Evolutionary conservation across 495 filamentous ascomycete genomes (phyloP), one percentile per base, ranked within the genome.

Genomic region (Bathelium albidoporum): DNA sequence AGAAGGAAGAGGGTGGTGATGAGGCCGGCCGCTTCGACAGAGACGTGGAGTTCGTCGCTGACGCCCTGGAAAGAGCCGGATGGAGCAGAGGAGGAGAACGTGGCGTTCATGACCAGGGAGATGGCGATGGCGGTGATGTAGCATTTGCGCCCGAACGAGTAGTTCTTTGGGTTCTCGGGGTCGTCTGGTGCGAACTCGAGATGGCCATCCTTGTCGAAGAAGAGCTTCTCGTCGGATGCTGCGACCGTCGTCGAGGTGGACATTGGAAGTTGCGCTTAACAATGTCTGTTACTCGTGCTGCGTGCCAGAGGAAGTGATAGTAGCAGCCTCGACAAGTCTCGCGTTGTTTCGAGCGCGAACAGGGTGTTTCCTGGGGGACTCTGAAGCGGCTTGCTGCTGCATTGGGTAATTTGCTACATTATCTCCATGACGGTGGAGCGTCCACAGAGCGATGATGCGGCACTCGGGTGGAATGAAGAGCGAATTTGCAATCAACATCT

Each of bases 1-100:
- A 82, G 72, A 41, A 83, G 65, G 69, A 81, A 83, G 2, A 83
- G 69, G 4, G 81, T 81, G 45, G 80, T 79, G 7, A 78, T 78
- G 14, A 83, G 70, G 2, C 78, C 73, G 1, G 77, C 73, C 12
- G 75, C 75, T 64, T 80, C 78, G 1, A 39, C 69, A 14, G 74
- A 73, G 31, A 83, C 69, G 43, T 67, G 52, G 39, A 83, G 77
- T 28, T 79, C 70, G 62, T 79, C 32, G 7, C 75, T 70, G 52
- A 83, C 79, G 41, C 73, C 73, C 11, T 52, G 59, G 49, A 82
- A 74, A 64, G 77, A 79, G n/a, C 79, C 80, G 59, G 79, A 80
- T 2, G 77, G 75, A 4, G 78, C 72, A 28, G 79, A 81, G 2
- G 79, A 81, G 16, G 81, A 76, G 63, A 82, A 82, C 14, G 81